Percentiles rank a stretch among this genome's conserved stretches.
These are phyloP conservation scores for Suillus luteus DNA, from an alignment of 768 basidiomycete genomes.

Conservation along the genomic window DNA sequence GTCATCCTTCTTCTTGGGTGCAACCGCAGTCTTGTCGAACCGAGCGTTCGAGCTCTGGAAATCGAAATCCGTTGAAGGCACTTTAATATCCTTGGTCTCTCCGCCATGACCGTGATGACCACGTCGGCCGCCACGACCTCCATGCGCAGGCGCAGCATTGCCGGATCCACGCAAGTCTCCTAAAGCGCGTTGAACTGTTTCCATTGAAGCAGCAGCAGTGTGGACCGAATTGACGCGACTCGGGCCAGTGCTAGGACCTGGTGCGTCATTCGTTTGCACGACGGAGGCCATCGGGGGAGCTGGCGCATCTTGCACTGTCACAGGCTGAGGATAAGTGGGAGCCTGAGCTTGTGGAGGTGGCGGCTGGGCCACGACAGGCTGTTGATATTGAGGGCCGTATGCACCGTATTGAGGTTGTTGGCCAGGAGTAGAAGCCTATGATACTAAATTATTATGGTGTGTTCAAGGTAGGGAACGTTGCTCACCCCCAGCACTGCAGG, in stretches of 20 bases:
- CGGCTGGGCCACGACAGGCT: constrained; percentile 32
- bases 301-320: constrained; percentile 22
- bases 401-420: constrained; percentile 32
- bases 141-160: constrained; percentile 26
- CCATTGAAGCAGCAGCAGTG: constrained; percentile 72
- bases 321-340: constrained; percentile 29
- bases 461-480: constrained; percentile 27
- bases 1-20: constrained; percentile 34
- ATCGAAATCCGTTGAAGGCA: constrained; percentile 81
- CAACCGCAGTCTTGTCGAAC: constrained; percentile 73
- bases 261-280: constrained; percentile 26
- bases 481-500: constrained; percentile 82
- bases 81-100: constrained; percentile 45
- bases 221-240: constrained; percentile 55
- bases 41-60: constrained; percentile 76
- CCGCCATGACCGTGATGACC: constrained; percentile 28
- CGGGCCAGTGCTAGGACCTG: constrained; percentile 28
- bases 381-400: constrained; percentile 34
- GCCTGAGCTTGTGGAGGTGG: constrained; percentile 32
- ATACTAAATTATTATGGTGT: background rate
- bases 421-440: constrained; percentile 52
- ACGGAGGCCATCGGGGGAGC: constrained; percentile 21
- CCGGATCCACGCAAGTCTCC: constrained; percentile 47
- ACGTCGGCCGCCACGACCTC: constrained; percentile 44
- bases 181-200: constrained; percentile 64